phyloP scores from a whole-genome alignment of 1,284 basidiomycete species.

The Sporisorium scitamineum region DNA sequence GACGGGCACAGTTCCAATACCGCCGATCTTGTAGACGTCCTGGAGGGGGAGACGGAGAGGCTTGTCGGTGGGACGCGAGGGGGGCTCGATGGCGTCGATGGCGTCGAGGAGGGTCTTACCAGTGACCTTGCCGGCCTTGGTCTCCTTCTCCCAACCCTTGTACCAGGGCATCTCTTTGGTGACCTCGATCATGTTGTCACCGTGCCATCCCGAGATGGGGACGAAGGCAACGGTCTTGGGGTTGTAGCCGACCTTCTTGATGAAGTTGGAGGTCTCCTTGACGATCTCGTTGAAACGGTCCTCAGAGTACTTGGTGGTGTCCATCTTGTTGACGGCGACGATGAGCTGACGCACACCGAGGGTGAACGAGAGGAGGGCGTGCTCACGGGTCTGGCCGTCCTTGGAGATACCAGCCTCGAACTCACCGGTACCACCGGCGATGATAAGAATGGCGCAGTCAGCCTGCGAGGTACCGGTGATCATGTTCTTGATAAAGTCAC shows the following conservation, averaged over 20 bases:
- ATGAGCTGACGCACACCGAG: constrained; percentile 99
- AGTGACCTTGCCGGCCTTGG: constrained; percentile 89
- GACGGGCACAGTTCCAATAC: constrained; percentile 99
- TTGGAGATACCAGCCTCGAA: constrained; percentile 99
- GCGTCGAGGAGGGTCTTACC: constrained; percentile 99
- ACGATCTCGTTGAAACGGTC: constrained; percentile 99
- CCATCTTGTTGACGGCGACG: constrained; percentile 99
- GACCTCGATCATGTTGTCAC: constrained; percentile 99
- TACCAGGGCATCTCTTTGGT: constrained; percentile 92
- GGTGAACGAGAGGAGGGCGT: constrained; percentile 99
- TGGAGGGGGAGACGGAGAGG: constrained; percentile 99
- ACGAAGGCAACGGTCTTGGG: constrained; percentile 98
- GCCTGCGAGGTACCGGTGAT: constrained; percentile 93
- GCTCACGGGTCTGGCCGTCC: constrained; percentile 99
- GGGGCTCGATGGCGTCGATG: constrained; percentile 99
- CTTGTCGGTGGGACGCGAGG: constrained; percentile 95
- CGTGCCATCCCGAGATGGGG: constrained; percentile 99
- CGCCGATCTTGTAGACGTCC: constrained; percentile 99
- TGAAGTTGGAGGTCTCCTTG: constrained; percentile 99
- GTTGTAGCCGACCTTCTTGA: constrained; percentile 99
- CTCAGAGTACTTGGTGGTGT: constrained; percentile 98
- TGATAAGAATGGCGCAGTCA: constrained; percentile 99
- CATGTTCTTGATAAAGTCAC: constrained; percentile 98
- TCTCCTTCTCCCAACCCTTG: constrained; percentile 83
- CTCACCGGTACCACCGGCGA: constrained; percentile 98